Evolutionary conservation across 345 rosid genomes (phyloP), one percentile per base, ranked within the genome.

Genomic region (Crucihimalaya himalaica): DNA sequence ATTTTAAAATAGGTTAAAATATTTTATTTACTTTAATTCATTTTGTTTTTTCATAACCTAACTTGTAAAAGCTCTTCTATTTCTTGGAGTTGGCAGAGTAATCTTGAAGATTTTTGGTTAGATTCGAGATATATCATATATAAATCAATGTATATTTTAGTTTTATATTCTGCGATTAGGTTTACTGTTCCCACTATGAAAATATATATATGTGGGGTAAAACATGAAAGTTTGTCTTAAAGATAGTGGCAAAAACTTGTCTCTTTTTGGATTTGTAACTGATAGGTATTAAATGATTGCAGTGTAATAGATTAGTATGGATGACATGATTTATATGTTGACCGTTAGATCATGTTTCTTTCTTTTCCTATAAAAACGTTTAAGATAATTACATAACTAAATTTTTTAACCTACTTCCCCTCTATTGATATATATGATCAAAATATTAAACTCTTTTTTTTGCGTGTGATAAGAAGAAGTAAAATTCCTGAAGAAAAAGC

Each of bases 61-160:
- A 76, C 53, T 69, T 54, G 71, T 66, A 48, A 74, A 75, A 75
- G 74, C 69, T 39, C 62, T 66, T 72, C 4, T 16, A 35, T 25
- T 19, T 50, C 14, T 51, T 39, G 32, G 54, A 72, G 54, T 62
- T 72, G 76, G 61, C 72, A 73, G 59, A 47, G n/a, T 66, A 74
- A 72, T 50, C 1, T 34, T 16, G 50, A 58, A 47, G 9, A 70
- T 10, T 8, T 7, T 50, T 66, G 47, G 31, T 67, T 39, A 6
- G 51, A 25, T 52, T 52, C 16, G 23, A 52, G 13, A 25, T 37
- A n/a, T n/a, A 25, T 51, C 46, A 51, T 51, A 15, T 35, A n/a
- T 3, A 40, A 16, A 25, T 5, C n/a, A 2, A 39, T 47, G 4
- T 62, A 27, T 28, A 64, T 9, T 43, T 12, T 13, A 13, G 20